A percentile compares a stretch with the other conserved stretches of the same genome.
Evolutionary conservation across 352 stramenopile species (phyloP).

Genomic region (Aphanomyces invadans): DNA sequence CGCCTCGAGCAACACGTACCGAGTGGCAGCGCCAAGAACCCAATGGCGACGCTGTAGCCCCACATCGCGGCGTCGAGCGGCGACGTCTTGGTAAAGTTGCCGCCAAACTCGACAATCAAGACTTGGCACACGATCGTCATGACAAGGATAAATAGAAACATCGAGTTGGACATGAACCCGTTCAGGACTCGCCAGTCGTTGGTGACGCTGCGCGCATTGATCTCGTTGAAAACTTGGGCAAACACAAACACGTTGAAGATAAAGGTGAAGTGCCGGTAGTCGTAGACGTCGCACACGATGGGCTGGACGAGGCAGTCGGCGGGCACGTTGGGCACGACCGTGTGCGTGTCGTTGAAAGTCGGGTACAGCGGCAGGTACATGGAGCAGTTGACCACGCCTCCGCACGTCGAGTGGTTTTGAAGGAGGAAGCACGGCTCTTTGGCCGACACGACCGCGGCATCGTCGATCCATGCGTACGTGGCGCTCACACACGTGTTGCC

Average conservation of each 20-base stretch:
- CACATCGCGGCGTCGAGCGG: constrained; percentile 53
- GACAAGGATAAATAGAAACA: constrained; percentile 92
- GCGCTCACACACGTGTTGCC: constrained; percentile 45
- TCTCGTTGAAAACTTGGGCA: constrained; percentile 90
- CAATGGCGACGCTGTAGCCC: constrained; percentile 53
- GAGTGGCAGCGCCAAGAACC: constrained; percentile 53
- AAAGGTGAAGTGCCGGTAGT: constrained; percentile 92
- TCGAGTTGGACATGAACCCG: constrained; percentile 82
- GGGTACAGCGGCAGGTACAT: constrained; percentile 40
- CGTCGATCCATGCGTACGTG: constrained; percentile 43
- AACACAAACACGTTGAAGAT: constrained; percentile 99
- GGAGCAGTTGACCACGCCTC: constrained; percentile 43
- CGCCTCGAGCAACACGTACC: constrained; percentile 34
- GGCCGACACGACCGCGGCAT: constrained; percentile 33
- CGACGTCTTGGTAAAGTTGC: constrained; percentile 78
- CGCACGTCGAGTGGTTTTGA: constrained; percentile 39
- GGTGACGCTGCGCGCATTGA: constrained; percentile 83
- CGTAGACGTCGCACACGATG: constrained; percentile 40
- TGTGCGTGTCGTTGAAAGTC: constrained; percentile 24
- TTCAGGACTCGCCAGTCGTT: constrained; percentile 94
- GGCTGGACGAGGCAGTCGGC: constrained; percentile 39
- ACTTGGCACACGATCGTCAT: constrained; percentile 91
- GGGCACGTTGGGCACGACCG: constrained; percentile 41
- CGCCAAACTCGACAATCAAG: constrained; percentile 93
- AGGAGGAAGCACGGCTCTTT: constrained; percentile 39